Conservation (phyloP, 2,329 filamentous ascomycete genomes). For the Xylaria sp. region DNA sequence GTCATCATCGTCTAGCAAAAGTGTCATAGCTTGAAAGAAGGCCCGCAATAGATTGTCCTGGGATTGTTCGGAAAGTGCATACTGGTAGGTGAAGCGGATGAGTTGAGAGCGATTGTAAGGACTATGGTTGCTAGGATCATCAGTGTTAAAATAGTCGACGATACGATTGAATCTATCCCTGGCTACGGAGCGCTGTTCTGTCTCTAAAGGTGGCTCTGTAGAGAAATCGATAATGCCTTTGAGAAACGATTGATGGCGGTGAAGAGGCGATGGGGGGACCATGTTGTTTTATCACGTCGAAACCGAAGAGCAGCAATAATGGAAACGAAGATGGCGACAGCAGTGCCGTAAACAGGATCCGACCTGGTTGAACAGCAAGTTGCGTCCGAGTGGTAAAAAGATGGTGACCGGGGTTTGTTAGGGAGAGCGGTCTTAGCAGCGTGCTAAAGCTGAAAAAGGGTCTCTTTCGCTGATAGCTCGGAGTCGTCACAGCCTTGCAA, state of each 20-base stretch:
- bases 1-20: conserved; percentile 34
- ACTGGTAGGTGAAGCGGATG: conserved; percentile 45
- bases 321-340: too few species aligned
- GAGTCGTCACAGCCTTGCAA: not conserved
- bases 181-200: conserved; percentile 2
- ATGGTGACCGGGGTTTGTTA: too few species aligned
- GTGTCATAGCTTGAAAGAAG: conserved; percentile 43
- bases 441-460: too few species aligned
- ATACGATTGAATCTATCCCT: conserved; percentile 37
- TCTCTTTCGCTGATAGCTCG: not conserved
- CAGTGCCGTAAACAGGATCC: not conserved
- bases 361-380: not conserved
- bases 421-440: too few species aligned
- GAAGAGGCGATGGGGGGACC: conserved; percentile 15
- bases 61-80: conserved; percentile 43
- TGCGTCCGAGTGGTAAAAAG: not conserved
- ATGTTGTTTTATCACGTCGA: conserved; percentile 8
- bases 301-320: conserved; percentile 10
- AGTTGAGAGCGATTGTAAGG: conserved; percentile 44
- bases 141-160: conserved; percentile 37
- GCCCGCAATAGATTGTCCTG: conserved; percentile 44
- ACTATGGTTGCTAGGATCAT: conserved; percentile 24
- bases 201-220: conserved; percentile 11
- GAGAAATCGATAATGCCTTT: conserved; percentile 19
- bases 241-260: conserved; percentile 21